Evolutionary conservation across 192 early-diverging fungal genomes (phyloP), one percentile per base, ranked within the genome.

Genomic region (Mortierella antarctica): DNA sequence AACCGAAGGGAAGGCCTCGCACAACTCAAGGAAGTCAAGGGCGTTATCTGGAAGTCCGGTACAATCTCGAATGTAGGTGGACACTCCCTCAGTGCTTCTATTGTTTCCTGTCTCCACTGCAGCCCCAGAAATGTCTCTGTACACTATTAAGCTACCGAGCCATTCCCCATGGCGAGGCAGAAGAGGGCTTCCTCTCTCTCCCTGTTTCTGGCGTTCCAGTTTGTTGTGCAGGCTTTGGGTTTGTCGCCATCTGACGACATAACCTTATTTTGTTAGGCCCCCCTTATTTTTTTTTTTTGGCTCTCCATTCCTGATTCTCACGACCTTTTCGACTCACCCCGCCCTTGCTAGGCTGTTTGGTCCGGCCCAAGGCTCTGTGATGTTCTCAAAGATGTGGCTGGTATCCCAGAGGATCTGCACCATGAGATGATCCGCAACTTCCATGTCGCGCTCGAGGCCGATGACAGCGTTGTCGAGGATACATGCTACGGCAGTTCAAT

Each of bases 1-100:
- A 96, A 94, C 65, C 82, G 94, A 14, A 82, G 94, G 48, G 91
- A 93, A 53, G 92, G 94, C 9, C 89, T 94, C 70, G 88, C 92
- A 71, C 87, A 89, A 47, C 86, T 89, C 73, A 94, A 93, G 68
- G 86, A 89, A 3, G 91, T 92, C 62, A 93, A 93, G 58, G 94
- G 94, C 41, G 88, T 96, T 48, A 92, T 89, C 51, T 96, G 94
- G 94, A 87, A 87, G 11, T 85, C 88, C 7, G 94, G 94, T 23
- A 93, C 93, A 23, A 93, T 94, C 59, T 86, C 88, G 51, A 96
- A 92, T 59, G 89, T 93, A 58, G 84, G 62, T 47, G 15, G 31
- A 31, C 31, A 31, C 31, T 31, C 31, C 3, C 31, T 31, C 31
- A 31, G 31, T 3, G 31, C 31, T 40, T 47, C 17, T n/a, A 14